A percentile compares a stretch with the other conserved stretches of the same genome.
Conservation (phyloP, 2,329 filamentous ascomycete species). For the Aureobasidium pullulans region DNA sequence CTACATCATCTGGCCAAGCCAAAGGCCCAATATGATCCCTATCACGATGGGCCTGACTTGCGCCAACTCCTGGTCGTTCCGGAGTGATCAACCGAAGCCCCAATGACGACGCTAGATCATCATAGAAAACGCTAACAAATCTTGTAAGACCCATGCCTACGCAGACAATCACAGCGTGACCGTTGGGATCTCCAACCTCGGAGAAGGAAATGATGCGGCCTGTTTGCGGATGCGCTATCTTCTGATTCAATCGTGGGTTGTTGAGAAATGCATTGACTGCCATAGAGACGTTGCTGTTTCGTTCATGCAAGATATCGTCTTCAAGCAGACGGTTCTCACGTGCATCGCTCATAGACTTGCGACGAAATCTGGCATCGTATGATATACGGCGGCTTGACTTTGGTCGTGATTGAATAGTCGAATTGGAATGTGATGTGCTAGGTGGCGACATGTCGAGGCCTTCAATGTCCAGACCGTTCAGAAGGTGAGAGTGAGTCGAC, state of each 20-base stretch:
- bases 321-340: constrained; percentile 32
- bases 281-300: constrained; percentile 79
- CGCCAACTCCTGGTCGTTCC: constrained; percentile 87
- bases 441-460: constrained; percentile 13
- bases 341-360: constrained; percentile 28
- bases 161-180: constrained; percentile 89
- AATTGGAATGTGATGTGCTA: constrained; percentile 3
- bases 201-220: constrained; percentile 90
- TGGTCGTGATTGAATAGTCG: neutral
- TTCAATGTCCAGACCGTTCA: constrained; percentile 15
- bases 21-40: constrained; percentile 71
- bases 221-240: constrained; percentile 75
- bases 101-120: constrained; percentile 83
- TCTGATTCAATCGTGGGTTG: constrained; percentile 78
- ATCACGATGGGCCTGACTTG: constrained; percentile 78
- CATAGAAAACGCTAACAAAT: constrained; percentile 95
- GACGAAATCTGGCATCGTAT: constrained; percentile 20
- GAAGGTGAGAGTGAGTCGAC: constrained; percentile 3
- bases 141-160: constrained; percentile 96
- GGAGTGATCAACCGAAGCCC: constrained; percentile 87
- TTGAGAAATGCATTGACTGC: constrained; percentile 79
- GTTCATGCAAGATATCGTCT: constrained; percentile 33
- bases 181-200: constrained; percentile 87
- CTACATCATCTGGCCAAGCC: constrained; percentile 90
- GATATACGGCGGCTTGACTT: neutral